These are phyloP conservation scores for Boletus pseudo-olivaceus DNA, from an alignment of 768 basidiomycete genomes.

Conservation along the genomic window DNA sequence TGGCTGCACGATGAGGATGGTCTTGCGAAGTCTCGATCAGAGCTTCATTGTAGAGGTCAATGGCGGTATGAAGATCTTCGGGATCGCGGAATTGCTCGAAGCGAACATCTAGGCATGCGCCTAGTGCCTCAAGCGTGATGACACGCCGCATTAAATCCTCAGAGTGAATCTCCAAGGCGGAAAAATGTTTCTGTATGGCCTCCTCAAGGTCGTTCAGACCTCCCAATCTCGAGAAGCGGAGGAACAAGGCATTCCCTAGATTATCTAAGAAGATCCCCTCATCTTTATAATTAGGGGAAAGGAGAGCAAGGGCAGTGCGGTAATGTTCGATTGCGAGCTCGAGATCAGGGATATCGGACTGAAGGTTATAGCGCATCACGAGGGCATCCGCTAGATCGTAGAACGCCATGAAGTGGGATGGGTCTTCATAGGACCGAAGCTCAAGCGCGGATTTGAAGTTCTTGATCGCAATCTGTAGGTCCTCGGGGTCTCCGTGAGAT, in stretches of 20 bases:
- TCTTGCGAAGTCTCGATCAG: slow-evolving; percentile 16
- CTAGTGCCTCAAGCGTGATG: slow-evolving; percentile 21
- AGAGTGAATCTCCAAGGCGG: slow-evolving; percentile 21
- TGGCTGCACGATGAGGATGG: slow-evolving; percentile 12
- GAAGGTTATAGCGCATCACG: slow-evolving; percentile 24
- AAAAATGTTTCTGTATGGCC: slow-evolving; percentile 25
- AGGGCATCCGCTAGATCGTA: slow-evolving; percentile 30
- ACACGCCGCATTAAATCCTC: slow-evolving; percentile 10
- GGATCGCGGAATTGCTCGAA: slow-evolving; percentile 22
- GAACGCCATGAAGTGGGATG: slow-evolving; percentile 12
- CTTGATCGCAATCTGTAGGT: slow-evolving; percentile 30
- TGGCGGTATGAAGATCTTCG: slow-evolving; percentile 24
- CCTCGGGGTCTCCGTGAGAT: slow-evolving; percentile 8
- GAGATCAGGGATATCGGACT: slow-evolving; percentile 22
- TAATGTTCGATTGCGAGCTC: slow-evolving; percentile 27
- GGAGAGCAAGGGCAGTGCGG: slow-evolving; percentile 16
- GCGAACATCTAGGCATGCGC: slow-evolving; percentile 22
- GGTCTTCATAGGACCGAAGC: slow-evolving; percentile 11
- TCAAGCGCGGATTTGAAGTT: slow-evolving; percentile 20
- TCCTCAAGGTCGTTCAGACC: slow-evolving; percentile 19
- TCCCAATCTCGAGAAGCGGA: slow-evolving; percentile 21
- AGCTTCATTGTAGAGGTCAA: slow-evolving; percentile 27
- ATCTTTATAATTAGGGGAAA: slow-evolving; percentile 14
- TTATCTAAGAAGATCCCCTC: slow-evolving; percentile 14
- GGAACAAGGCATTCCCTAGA: slow-evolving; percentile 25